Conservation (phyloP, 257 asterid species). For the Ilex asprella region DNA sequence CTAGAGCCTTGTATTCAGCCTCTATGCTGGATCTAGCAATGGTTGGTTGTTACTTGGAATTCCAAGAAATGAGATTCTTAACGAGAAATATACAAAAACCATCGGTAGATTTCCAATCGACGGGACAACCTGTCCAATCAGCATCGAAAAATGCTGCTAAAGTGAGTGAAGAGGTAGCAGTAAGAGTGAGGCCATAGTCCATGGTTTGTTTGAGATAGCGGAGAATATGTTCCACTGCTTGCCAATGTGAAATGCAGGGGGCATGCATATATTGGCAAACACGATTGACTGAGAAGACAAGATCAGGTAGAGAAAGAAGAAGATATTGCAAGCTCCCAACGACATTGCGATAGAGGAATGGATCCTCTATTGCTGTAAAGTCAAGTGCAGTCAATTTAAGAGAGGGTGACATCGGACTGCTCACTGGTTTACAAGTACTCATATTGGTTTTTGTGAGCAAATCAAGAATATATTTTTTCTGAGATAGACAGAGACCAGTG, state of each 20-base stretch:
- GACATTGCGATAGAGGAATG: neutral
- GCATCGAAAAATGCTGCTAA: neutral
- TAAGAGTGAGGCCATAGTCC: neutral
- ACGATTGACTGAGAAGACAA: neutral
- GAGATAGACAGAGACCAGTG: neutral
- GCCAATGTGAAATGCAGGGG: neutral
- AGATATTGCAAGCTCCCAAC: neutral
- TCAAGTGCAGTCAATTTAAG: neutral
- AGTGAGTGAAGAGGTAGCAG: neutral
- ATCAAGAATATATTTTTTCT: neutral
- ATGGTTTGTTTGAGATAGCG: neutral
- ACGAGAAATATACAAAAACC: neutral
- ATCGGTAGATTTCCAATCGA: neutral
- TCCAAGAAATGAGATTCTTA: neutral
- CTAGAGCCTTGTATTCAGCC: neutral
- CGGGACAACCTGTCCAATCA: neutral
- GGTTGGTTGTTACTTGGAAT: neutral
- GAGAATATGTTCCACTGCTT: neutral
- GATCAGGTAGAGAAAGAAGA: neutral
- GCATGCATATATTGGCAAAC: neutral
- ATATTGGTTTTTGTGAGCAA: neutral
- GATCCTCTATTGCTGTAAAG: neutral
- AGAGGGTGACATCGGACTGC: neutral
- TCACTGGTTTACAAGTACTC: neutral
- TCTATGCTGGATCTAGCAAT: neutral